These are phyloP conservation scores for Meira miltonrushii DNA, from an alignment of 1,284 basidiomycete genomes.

Conservation along the genomic window DNA sequence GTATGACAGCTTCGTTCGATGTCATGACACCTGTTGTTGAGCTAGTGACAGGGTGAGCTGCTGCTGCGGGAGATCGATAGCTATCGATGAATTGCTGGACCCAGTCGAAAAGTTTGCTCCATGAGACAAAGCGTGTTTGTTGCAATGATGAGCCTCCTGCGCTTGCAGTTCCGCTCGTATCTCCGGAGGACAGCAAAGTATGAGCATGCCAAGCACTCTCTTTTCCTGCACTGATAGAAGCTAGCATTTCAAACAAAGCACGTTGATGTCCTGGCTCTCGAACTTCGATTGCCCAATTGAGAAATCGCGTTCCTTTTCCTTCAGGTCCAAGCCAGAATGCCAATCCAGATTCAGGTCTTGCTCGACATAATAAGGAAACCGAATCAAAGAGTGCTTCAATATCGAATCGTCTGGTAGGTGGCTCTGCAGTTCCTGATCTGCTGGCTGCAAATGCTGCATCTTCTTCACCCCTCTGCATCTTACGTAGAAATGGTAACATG, in stretches of 20 bases:
- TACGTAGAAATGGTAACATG: conserved; percentile 44
- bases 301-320: conserved; percentile 55
- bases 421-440: conserved; percentile 14
- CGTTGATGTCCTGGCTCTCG: conserved; percentile 48
- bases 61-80: conserved; percentile 22
- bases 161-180: conserved; percentile 14
- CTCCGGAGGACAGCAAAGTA: conserved; percentile 26
- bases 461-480: conserved; percentile 49
- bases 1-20: conserved; percentile 70
- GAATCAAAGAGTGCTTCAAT: conserved; percentile 50
- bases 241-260: conserved; percentile 48
- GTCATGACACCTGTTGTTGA: conserved; percentile 55
- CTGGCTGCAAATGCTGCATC: conserved; percentile 42
- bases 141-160: neutral
- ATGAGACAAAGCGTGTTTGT: conserved; percentile 43
- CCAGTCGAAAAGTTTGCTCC: conserved; percentile 50
- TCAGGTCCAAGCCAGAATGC: conserved; percentile 41
- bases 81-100: conserved; percentile 47
- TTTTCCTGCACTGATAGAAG: conserved; percentile 40
- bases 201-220: conserved; percentile 47
- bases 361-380: conserved; percentile 40
- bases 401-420: conserved; percentile 41
- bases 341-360: conserved; percentile 40
- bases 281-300: conserved; percentile 49
- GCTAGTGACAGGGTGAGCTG: neutral